Evolutionary conservation across 768 basidiomycete genomes (phyloP).

Genomic region (Amyloporia xantha): DNA sequence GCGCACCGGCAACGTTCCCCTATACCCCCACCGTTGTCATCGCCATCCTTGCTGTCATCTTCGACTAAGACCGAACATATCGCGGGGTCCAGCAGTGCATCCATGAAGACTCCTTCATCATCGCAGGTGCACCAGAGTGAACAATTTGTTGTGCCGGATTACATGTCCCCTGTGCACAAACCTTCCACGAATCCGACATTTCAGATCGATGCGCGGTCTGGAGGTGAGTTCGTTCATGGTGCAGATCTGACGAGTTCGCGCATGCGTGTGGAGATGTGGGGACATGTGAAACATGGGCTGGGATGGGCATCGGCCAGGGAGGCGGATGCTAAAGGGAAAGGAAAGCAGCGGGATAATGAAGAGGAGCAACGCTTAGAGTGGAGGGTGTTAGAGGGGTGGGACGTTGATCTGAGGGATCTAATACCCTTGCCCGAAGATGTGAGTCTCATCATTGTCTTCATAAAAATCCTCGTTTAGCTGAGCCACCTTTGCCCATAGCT

Average conservation of each 20-base stretch:
- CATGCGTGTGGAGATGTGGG: conserved; percentile 57
- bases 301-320: conserved; percentile 12
- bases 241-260: conserved; percentile 45
- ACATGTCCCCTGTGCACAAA: conserved; percentile 70
- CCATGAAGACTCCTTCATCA: background rate
- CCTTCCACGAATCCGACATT: conserved; percentile 85
- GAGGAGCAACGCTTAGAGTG: conserved; percentile 36
- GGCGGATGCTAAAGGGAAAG: conserved; percentile 26
- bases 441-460: conserved; percentile 21
- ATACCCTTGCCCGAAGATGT: conserved; percentile 58
- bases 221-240: conserved; percentile 47
- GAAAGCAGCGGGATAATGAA: conserved; percentile 39
- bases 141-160: conserved; percentile 40
- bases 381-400: conserved; percentile 64
- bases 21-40: conserved; percentile 5
- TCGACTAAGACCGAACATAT: background rate
- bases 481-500: conserved; percentile 24
- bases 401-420: conserved; percentile 52
- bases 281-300: conserved; percentile 24
- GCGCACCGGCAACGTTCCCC: conserved; percentile 9
- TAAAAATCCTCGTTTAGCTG: conserved; percentile 7
- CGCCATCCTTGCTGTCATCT: background rate
- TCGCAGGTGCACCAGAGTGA: background rate
- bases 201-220: conserved; percentile 43
- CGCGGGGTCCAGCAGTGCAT: background rate